Conservation (phyloP, 352 stramenopile species). For the Phytophthora colocasiae region DNA sequence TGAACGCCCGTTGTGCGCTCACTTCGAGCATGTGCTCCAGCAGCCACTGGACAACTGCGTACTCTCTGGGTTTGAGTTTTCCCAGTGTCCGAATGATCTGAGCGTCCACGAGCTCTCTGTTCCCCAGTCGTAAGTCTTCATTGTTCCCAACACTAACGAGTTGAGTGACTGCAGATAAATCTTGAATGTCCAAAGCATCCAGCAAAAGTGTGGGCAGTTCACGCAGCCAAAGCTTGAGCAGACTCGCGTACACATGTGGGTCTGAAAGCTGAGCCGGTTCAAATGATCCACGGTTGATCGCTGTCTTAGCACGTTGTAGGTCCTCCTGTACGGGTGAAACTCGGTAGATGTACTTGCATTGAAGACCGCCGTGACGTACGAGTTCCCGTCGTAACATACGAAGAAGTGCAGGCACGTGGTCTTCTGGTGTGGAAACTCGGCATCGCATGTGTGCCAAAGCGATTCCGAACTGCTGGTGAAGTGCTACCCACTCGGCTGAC, state of each 20-base stretch:
- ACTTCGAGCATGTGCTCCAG: slow-evolving; percentile 75
- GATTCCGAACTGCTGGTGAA: slow-evolving; percentile 66
- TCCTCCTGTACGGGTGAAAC: slow-evolving; percentile 56
- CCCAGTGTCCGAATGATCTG: slow-evolving; percentile 27
- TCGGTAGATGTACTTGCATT: slow-evolving; percentile 66
- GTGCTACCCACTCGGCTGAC: slow-evolving; percentile 35
- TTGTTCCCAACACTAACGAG: background rate
- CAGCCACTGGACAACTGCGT: slow-evolving; percentile 65
- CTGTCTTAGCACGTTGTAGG: slow-evolving; percentile 46
- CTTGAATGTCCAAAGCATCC: slow-evolving; percentile 22
- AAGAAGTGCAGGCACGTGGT: slow-evolving; percentile 53
- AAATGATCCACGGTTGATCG: slow-evolving; percentile 59
- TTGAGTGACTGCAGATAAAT: slow-evolving; percentile 31
- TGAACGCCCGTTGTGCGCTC: slow-evolving; percentile 34
- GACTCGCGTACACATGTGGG: slow-evolving; percentile 61
- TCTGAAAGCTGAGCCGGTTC: slow-evolving; percentile 42
- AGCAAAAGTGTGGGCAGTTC: slow-evolving; percentile 60
- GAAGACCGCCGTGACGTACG: slow-evolving; percentile 46
- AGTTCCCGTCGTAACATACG: slow-evolving; percentile 68
- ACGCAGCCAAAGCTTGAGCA: slow-evolving; percentile 72
- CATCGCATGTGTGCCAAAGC: slow-evolving; percentile 51
- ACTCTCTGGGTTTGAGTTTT: slow-evolving; percentile 40
- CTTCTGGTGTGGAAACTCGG: slow-evolving; percentile 30
- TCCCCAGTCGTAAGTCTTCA: slow-evolving; percentile 26
- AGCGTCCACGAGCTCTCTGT: slow-evolving; percentile 20